Conservation (phyloP, 352 stramenopile species). For the Globisporangium iwayamae region DNA sequence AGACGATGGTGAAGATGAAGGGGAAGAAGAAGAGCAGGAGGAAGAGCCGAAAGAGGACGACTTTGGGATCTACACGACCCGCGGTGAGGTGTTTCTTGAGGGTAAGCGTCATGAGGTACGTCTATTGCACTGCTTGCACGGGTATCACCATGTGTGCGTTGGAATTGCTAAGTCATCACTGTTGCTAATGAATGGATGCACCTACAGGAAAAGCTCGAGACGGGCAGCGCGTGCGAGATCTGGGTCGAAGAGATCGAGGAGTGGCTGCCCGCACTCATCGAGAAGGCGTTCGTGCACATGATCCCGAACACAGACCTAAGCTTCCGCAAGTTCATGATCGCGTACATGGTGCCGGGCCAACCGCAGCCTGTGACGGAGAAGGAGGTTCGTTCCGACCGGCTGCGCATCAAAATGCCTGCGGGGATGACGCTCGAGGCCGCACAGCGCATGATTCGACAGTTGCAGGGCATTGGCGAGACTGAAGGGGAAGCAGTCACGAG, state of each 20-base stretch:
- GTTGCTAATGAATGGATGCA: background rate
- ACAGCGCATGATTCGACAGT: constrained; percentile 55
- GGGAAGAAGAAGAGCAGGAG: constrained; percentile 21
- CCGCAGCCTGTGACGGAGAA: constrained; percentile 39
- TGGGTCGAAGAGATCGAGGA: constrained; percentile 75
- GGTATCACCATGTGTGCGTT: background rate
- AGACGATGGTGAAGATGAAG: constrained; percentile 12
- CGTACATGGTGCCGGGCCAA: constrained; percentile 53
- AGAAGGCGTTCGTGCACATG: constrained; percentile 47
- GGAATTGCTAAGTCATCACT: background rate
- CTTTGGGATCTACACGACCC: constrained; percentile 65
- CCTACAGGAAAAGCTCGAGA: constrained; percentile 44
- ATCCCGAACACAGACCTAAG: constrained; percentile 66
- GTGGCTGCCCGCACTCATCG: constrained; percentile 74
- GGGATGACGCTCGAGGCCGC: constrained; percentile 62
- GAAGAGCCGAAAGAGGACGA: constrained; percentile 50
- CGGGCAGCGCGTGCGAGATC: constrained; percentile 72
- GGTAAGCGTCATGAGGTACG: constrained; percentile 64
- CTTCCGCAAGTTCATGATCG: constrained; percentile 59
- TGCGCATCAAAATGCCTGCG: constrained; percentile 63
- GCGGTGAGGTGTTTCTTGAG: constrained; percentile 74
- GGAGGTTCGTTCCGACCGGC: constrained; percentile 48
- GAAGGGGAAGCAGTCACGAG: constrained; percentile 10
- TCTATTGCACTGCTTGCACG: background rate
- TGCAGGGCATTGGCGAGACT: constrained; percentile 27